These are phyloP conservation scores for Stemphylium lycopersici DNA, from an alignment of 2,329 filamentous ascomycete genomes.

Conservation along the genomic window DNA sequence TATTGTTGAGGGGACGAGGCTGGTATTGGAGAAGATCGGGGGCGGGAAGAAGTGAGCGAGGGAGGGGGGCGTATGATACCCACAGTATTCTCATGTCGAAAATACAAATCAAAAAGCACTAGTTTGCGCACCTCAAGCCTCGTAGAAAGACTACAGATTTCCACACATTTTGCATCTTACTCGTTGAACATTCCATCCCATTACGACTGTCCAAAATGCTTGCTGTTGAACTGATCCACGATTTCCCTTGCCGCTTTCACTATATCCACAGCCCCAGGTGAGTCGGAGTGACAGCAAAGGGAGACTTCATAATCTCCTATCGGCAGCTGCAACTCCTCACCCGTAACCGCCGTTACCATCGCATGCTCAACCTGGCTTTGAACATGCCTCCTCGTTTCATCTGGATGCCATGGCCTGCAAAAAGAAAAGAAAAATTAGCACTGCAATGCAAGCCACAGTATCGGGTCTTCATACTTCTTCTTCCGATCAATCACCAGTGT, in stretches of 20 bases:
- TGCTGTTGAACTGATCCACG: conserved; percentile 50
- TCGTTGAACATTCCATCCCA: too few relatives aligned
- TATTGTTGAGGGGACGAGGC: conserved; percentile 75
- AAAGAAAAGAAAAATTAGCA: too few relatives aligned
- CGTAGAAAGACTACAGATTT: too few relatives aligned
- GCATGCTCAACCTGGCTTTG: conserved; percentile 49
- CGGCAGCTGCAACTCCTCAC: conserved; percentile 51
- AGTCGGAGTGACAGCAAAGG: conserved; percentile 55
- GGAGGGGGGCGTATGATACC: conserved; percentile 9
- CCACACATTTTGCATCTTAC: too few relatives aligned
- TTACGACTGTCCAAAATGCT: conserved; percentile 21
- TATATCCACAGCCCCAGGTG: conserved; percentile 53
- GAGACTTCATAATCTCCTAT: conserved; percentile 52
- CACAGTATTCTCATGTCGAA: background rate
- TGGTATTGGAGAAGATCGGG: conserved; percentile 52
- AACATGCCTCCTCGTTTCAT: conserved; percentile 52
- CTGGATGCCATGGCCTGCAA: conserved; percentile 49
- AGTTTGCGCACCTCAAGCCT: too few relatives aligned
- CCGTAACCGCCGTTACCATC: conserved; percentile 50
- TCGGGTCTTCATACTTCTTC: conserved; percentile 54
- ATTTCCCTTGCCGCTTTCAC: conserved; percentile 52
- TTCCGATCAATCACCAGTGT: conserved; percentile 63
- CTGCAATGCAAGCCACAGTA: background rate
- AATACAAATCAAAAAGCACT: too few relatives aligned
- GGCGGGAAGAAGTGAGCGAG: conserved; percentile 9